A percentile compares a stretch with the other conserved stretches of the same genome.
Conservation (phyloP, 2,329 filamentous ascomycete genomes). For the Paecilomyces sp. region DNA sequence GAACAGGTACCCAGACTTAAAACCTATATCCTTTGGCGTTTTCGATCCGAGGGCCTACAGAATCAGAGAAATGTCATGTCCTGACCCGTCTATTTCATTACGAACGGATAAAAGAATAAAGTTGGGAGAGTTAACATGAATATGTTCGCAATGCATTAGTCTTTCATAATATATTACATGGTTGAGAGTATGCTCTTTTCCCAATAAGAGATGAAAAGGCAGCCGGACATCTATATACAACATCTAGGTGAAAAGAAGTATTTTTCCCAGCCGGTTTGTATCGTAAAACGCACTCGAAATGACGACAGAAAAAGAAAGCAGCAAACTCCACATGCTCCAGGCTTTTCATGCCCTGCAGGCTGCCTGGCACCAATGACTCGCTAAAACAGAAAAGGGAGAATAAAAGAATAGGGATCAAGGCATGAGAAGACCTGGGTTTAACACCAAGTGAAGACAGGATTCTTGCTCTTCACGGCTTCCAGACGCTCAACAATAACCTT, state of each 20-base stretch:
- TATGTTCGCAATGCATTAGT: background rate
- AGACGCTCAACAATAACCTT: conserved; percentile 96
- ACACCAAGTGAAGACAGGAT: conserved; percentile 97
- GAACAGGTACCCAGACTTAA: no score
- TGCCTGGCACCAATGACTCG: conserved; percentile 17
- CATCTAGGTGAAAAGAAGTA: background rate
- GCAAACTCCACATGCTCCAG: conserved; percentile 14
- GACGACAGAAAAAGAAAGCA: conserved; percentile 6
- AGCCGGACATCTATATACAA: conserved; percentile 29
- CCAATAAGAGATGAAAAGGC: background rate
- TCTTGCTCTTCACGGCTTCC: conserved; percentile 90
- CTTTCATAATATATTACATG: conserved; percentile 2
- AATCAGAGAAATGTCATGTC: no score
- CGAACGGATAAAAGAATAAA: no score
- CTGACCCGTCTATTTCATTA: no score
- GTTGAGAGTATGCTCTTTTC: background rate
- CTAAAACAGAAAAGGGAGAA: conserved; percentile 14
- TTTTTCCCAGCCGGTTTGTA: background rate
- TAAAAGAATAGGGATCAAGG: background rate
- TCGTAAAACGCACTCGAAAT: background rate
- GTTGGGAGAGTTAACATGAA: background rate
- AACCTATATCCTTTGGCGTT: no score
- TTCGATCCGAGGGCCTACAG: no score
- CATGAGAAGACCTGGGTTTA: conserved; percentile 35
- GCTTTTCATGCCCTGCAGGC: conserved; percentile 9